Conservation (phyloP, 2,329 filamentous ascomycete genomes). For the Ascochyta clinopodiicola region DNA sequence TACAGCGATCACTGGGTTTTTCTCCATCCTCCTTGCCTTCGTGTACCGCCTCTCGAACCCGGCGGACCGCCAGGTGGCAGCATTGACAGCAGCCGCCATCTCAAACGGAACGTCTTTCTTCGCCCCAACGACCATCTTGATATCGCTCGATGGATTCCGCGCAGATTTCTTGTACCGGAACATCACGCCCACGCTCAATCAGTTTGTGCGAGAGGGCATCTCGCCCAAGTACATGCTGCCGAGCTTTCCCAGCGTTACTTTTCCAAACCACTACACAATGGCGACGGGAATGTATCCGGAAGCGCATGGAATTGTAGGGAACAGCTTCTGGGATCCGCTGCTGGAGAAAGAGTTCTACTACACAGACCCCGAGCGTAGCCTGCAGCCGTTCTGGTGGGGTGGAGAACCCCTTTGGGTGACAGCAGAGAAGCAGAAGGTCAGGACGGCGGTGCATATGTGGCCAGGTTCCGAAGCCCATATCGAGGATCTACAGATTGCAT, state of each 20-base stretch:
- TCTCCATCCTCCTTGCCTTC: conserved; percentile 62
- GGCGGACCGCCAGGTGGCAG: conserved; percentile 22
- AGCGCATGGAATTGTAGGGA: conserved; percentile 89
- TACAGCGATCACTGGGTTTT: conserved; percentile 58
- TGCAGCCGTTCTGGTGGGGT: conserved; percentile 91
- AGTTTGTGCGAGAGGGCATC: conserved; percentile 81
- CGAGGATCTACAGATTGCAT: conserved; percentile 73
- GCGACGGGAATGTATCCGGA: conserved; percentile 93
- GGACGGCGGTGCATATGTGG: conserved; percentile 96
- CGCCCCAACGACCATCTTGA: conserved; percentile 87
- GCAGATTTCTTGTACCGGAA: conserved; percentile 88
- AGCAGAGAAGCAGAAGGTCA: conserved; percentile 80
- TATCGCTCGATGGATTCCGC: conserved; percentile 94
- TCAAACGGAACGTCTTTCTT: conserved; percentile 90
- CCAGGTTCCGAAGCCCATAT: conserved; percentile 92
- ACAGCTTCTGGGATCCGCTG: conserved; percentile 89
- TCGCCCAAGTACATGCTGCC: conserved; percentile 93
- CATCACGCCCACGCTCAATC: conserved; percentile 80
- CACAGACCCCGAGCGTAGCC: conserved; percentile 75
- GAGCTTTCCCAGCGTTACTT: conserved; percentile 94
- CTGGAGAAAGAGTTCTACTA: conserved; percentile 85
- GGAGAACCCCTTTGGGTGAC: conserved; percentile 95
- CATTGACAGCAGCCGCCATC: conserved; percentile 43
- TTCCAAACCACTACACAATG: conserved; percentile 92
- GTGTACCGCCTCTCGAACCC: conserved; percentile 62